Base-by-base conservation (phyloP, 192 early-diverging fungal species). In the Coemansia asiatica region DNA sequence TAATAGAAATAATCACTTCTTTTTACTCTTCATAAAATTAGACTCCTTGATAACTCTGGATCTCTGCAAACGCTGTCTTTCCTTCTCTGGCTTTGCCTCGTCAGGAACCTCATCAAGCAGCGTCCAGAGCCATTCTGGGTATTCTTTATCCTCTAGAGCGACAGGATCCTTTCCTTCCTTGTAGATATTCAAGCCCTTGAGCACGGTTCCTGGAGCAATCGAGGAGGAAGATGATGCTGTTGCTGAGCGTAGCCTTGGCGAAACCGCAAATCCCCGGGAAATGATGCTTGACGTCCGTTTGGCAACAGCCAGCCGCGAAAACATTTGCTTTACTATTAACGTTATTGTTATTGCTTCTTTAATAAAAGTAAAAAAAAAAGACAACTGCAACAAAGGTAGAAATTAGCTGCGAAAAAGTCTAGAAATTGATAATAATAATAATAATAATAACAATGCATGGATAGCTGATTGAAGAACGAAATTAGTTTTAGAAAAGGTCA, bases 111-210 rank as follows among this genome's bases (percentile, higher is more conserved):
- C 36, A 56, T 94, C 88, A 29, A 91, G 75, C 40, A 95, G 74
- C 9, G 87, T 86, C 94, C 94, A 98, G n/a, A 98, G 86, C 96
- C 96, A 96, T 0, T 85, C 87, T 6, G 94, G 96, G 62, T 98
- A 98, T 65, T 89, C 90, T 0, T 85, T 80, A 66, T 98, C 96
- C 16, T 87, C 86, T 29, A 89, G 81, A 2, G 95, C 92, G 19
- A 95, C 80, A 6, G 94, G 94, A 59, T 98, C 94, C 56, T 87
- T 85, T 44, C 87, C 89, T 56, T 90, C 89, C 74, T 90, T 91
- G 61, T 91, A 79, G 60, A 91, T 92, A 68, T 94, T 94, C 40
- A 98, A 71, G 0, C 92, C 92, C 77, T 93, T 94, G 61, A 98
- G 68, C 7, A 91, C 85, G 0, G 92, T 89, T 47, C 95, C 95